phyloP scores from a whole-genome alignment of 2,329 filamentous ascomycete species.

The Diaporthe sp. region DNA sequence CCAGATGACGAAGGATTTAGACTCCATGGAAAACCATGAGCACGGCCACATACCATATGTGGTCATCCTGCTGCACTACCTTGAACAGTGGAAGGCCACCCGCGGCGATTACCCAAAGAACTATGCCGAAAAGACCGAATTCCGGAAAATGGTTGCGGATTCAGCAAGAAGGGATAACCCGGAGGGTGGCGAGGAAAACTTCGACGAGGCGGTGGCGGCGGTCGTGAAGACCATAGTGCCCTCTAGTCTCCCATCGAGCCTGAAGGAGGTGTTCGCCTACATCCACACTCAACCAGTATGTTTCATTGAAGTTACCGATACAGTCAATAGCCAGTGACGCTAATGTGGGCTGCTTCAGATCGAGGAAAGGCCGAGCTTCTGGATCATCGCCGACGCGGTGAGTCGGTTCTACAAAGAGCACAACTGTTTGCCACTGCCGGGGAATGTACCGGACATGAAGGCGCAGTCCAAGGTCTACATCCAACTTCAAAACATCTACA shows the following conservation, averaged over 20 bases:
- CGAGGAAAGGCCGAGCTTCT: slow-evolving; percentile 75
- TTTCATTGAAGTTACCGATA: slow-evolving; percentile 48
- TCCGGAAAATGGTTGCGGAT: slow-evolving; percentile 75
- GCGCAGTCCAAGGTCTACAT: slow-evolving; percentile 92
- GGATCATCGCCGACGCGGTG: slow-evolving; percentile 87
- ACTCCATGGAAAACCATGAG: slow-evolving; percentile 78
- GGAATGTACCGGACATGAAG: slow-evolving; percentile 96
- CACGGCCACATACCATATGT: slow-evolving; percentile 95
- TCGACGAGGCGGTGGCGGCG: slow-evolving; percentile 88
- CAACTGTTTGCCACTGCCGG: slow-evolving; percentile 81
- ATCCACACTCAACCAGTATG: slow-evolving; percentile 61
- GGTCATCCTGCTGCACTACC: slow-evolving; percentile 82
- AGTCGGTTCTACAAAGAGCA: slow-evolving; percentile 80
- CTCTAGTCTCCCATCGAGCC: slow-evolving; percentile 73
- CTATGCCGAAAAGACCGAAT: slow-evolving; percentile 89
- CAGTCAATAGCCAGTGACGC: slow-evolving; percentile 18
- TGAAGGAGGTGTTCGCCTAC: slow-evolving; percentile 84
- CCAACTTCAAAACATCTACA: slow-evolving; percentile 91
- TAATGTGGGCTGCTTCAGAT: slow-evolving; percentile 38
- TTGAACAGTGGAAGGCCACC: slow-evolving; percentile 80
- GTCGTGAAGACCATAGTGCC: slow-evolving; percentile 87
- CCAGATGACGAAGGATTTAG: slow-evolving; percentile 75
- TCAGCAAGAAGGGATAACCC: slow-evolving; percentile 77
- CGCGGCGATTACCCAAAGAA: slow-evolving; percentile 77
- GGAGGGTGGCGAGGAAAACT: slow-evolving; percentile 96